Conservation (phyloP, 257 asterid species). For the Lycium barbarum region DNA sequence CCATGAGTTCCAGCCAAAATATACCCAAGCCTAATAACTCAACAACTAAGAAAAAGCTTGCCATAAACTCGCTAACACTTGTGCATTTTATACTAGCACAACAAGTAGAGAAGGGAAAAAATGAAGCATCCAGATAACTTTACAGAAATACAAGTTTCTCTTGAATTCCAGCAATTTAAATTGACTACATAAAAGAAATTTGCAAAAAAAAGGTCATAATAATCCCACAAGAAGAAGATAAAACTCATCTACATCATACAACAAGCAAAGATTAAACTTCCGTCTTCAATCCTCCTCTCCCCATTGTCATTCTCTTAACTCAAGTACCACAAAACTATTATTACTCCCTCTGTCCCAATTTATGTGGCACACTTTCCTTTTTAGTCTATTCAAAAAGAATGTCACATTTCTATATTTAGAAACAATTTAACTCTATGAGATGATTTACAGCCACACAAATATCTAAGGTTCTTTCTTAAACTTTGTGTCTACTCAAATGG, state of each 20-base stretch:
- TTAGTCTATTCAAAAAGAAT: too few relatives aligned
- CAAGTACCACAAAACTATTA: neutral
- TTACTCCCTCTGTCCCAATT: too few relatives aligned
- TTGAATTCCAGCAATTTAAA: neutral
- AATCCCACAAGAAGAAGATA: neutral
- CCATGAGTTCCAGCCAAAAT: constrained; percentile 1
- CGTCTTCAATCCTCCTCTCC: neutral
- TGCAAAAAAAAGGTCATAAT: neutral
- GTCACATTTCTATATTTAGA: too few relatives aligned
- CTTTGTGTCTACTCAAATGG: too few relatives aligned
- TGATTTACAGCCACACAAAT: too few relatives aligned
- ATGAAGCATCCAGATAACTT: neutral
- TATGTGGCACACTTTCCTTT: neutral
- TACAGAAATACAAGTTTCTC: constrained; percentile 1
- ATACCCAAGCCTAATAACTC: neutral
- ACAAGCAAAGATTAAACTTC: neutral
- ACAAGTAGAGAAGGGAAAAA: neutral
- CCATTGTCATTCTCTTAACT: neutral
- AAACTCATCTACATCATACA: neutral
- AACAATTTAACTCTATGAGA: too few relatives aligned
- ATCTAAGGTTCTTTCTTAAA: too few relatives aligned
- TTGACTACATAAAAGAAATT: neutral
- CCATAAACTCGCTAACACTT: neutral
- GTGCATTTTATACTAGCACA: neutral
- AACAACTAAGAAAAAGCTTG: neutral